A percentile compares a stretch with the other conserved stretches of the same genome.
phyloP scores from a whole-genome alignment of 306 rosid species.

The Nissolia schottii region DNA sequence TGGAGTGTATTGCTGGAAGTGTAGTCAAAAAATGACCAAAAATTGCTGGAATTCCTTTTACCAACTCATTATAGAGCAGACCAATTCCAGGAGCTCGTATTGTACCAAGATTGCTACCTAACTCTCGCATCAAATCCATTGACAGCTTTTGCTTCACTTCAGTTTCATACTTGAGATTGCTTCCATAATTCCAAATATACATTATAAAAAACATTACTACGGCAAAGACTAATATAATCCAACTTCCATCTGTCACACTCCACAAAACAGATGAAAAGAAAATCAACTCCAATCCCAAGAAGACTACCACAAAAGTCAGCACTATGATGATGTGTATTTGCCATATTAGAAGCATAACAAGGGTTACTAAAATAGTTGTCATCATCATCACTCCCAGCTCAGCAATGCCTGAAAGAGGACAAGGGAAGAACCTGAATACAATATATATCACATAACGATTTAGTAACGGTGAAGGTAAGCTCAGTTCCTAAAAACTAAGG shows the following conservation, averaged over 20 bases:
- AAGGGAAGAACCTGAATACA: constrained; percentile 10
- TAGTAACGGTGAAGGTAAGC: constrained; percentile 1
- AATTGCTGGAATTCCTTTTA: constrained; percentile 93
- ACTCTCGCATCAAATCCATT: constrained; percentile 81
- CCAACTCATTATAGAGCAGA: constrained; percentile 90
- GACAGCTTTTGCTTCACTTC: constrained; percentile 94
- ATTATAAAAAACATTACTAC: constrained; percentile 77
- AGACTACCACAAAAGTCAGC: constrained; percentile 54
- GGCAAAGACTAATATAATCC: constrained; percentile 92
- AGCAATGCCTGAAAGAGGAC: constrained; percentile 73
- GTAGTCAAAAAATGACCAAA: constrained; percentile 93
- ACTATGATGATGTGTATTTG: constrained; percentile 78
- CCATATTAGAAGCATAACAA: constrained; percentile 99
- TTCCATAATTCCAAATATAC: constrained; percentile 92
- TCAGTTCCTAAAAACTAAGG: background rate
- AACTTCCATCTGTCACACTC: constrained; percentile 95
- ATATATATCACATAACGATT: background rate
- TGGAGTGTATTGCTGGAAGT: constrained; percentile 61
- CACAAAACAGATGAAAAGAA: constrained; percentile 90
- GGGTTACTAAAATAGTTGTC: constrained; percentile 85
- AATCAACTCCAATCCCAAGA: constrained; percentile 84
- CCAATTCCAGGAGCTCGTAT: constrained; percentile 98
- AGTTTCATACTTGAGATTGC: constrained; percentile 95
- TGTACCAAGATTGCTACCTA: constrained; percentile 93
- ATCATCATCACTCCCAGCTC: constrained; percentile 98